Evolutionary conservation across 495 filamentous ascomycete genomes (phyloP), one percentile per base, ranked within the genome.

Genomic region (Podospora didyma): DNA sequence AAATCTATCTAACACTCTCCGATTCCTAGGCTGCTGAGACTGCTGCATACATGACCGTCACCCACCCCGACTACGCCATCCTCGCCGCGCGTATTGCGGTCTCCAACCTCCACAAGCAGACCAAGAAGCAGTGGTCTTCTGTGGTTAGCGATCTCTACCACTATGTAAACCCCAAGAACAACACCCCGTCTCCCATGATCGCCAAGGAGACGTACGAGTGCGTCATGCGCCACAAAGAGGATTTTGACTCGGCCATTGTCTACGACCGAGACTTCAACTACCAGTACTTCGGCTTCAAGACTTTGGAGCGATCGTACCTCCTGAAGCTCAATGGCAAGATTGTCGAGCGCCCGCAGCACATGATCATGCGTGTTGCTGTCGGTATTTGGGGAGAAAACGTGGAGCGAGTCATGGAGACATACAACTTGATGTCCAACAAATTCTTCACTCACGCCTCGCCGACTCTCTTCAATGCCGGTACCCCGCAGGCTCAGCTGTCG

Each of bases 241-340:
- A 97, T 68, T 81, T 98, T 37, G 96, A 98, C 80, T 97, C 94
- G 16, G 93, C 94, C 60, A 97, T 98, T 65, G 94, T 98, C 60
- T 98, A 97, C 62, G 94, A 98, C 75, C 86, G 94, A 54, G 94
- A 98, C 69, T 98, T 98, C 82, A 97, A 97, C 81, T 98, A 98
- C 79, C 96, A 98, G 78, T 98, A 91, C 79, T 98, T 98, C 57
- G 94, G 94, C 54, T 98, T 98, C 86, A 98, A 98, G 84, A 98
- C 94, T 2, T 81, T 98, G 41, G 94, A 98, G 80, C 87, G 94
- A 49, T 97, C 94, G 68, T 98, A 98, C 66, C 86, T 98, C 22
- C 84, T 98, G 31, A 89, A 92, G 54, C 86, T 96, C 54, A 81
- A 96, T 62, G 92, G 91, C 60, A 92, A 94, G 72, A 88, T 97